These are phyloP conservation scores for Annulohypoxylon truncatum DNA, from an alignment of 2,329 filamentous ascomycete species.

Conservation along the genomic window DNA sequence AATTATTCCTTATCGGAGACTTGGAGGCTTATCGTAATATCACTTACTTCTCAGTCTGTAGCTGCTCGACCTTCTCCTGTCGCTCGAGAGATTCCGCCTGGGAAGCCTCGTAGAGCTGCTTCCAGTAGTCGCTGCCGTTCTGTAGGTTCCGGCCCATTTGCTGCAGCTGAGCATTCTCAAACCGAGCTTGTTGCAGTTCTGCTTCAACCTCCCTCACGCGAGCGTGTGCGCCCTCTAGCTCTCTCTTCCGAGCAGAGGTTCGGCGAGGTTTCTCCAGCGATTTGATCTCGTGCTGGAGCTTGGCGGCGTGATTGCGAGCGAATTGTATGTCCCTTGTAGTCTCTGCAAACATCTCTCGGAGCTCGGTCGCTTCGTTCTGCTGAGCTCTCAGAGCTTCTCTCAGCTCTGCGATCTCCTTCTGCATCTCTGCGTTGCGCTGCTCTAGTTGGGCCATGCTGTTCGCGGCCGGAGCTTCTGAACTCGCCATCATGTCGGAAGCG, in stretches of 20 bases:
- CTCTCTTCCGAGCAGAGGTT: neutral
- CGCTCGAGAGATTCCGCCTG: neutral
- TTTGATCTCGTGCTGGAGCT: constrained; percentile 1
- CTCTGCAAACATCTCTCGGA: neutral
- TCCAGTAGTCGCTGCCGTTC: neutral
- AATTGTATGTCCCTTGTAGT: neutral
- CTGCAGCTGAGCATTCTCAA: neutral
- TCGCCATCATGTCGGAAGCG: neutral
- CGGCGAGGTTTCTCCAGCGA: neutral
- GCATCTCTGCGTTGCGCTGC: neutral
- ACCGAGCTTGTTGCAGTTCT: neutral
- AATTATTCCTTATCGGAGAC: neutral
- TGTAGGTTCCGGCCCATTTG: neutral
- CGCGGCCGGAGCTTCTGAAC: neutral
- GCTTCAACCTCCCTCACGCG: neutral
- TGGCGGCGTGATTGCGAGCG: neutral
- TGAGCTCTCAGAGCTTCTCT: neutral
- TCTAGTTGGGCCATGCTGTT: neutral
- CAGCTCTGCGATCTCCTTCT: neutral
- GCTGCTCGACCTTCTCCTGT: neutral
- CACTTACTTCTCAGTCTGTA: neutral
- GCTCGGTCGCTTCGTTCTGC: neutral
- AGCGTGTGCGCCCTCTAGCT: neutral
- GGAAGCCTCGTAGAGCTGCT: neutral
- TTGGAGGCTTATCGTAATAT: neutral